Evolutionary conservation across 768 basidiomycete genomes (phyloP).

Genomic region (Russula vinacea): DNA sequence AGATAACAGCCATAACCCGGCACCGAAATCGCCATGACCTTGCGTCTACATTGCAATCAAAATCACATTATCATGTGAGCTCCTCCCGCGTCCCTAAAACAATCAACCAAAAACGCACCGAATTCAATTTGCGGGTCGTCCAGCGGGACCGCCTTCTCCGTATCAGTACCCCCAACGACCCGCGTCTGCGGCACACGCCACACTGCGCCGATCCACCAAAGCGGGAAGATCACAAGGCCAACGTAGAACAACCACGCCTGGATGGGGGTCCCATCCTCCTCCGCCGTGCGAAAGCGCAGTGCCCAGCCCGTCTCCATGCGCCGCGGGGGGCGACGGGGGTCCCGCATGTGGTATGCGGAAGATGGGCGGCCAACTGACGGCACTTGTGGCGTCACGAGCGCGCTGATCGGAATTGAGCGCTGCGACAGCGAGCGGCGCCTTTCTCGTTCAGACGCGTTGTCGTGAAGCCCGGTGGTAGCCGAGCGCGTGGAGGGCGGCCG

Average conservation of each 20-base stretch:
- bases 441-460: conserved; percentile 17
- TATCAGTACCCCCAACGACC: conserved; percentile 50
- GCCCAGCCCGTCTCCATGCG: conserved; percentile 61
- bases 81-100: background rate
- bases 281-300: conserved; percentile 53
- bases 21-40: conserved; percentile 71
- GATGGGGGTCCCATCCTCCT: conserved; percentile 48
- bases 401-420: conserved; percentile 75
- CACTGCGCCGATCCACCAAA: conserved; percentile 63
- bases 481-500: conserved; percentile 34
- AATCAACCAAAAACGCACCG: conserved; percentile 49
- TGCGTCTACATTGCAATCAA: conserved; percentile 53
- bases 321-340: conserved; percentile 64
- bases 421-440: conserved; percentile 49
- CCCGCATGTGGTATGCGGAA: conserved; percentile 72
- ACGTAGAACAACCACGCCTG: conserved; percentile 79
- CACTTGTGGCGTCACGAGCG: conserved; percentile 72
- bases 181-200: conserved; percentile 61
- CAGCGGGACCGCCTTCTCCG: conserved; percentile 67
- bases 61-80: conserved; percentile 19
- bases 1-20: conserved; percentile 65
- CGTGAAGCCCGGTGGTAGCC: conserved; percentile 23
- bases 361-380: conserved; percentile 58
- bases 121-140: conserved; percentile 80
- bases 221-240: conserved; percentile 58